These are phyloP conservation scores for Castanopsis chinensis DNA, from an alignment of 306 rosid genomes.

Conservation along the genomic window DNA sequence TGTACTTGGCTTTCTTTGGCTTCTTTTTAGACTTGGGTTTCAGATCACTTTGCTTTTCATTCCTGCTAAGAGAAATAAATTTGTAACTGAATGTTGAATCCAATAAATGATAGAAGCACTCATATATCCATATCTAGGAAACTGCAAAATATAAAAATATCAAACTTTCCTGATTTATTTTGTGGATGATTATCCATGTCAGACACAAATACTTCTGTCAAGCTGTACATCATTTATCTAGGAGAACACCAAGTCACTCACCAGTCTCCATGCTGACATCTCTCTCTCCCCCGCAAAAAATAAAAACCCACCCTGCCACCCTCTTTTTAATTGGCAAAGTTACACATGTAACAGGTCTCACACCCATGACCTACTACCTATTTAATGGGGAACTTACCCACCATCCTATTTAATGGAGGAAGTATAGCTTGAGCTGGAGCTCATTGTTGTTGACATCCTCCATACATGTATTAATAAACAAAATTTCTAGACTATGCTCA, in stretches of 20 bases:
- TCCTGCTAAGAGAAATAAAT: constrained; percentile 37
- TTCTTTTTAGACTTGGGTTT: constrained; percentile 88
- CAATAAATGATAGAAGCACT: constrained; percentile 16
- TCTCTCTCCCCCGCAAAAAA: too few species aligned
- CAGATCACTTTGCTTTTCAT: constrained; percentile 47
- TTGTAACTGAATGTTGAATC: not conserved
- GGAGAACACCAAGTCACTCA: not conserved
- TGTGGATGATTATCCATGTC: not conserved
- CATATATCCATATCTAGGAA: constrained; percentile 5
- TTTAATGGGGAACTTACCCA: not conserved
- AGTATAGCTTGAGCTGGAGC: not conserved
- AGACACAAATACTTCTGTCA: not conserved
- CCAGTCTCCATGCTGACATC: not conserved
- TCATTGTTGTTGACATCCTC: not conserved
- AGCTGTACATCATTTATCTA: not conserved
- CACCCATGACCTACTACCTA: not conserved
- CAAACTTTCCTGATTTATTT: not conserved
- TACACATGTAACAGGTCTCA: not conserved
- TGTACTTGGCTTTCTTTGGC: constrained; percentile 85
- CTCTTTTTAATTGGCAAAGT: too few species aligned
- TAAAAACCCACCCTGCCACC: too few species aligned
- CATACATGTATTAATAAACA: too few species aligned
- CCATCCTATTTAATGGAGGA: not conserved
- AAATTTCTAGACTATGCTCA: too few species aligned
- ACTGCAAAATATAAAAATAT: constrained; percentile 2